phyloP scores from a whole-genome alignment of 805 yeast genomes.

The Starmerella riodocensis region DNA sequence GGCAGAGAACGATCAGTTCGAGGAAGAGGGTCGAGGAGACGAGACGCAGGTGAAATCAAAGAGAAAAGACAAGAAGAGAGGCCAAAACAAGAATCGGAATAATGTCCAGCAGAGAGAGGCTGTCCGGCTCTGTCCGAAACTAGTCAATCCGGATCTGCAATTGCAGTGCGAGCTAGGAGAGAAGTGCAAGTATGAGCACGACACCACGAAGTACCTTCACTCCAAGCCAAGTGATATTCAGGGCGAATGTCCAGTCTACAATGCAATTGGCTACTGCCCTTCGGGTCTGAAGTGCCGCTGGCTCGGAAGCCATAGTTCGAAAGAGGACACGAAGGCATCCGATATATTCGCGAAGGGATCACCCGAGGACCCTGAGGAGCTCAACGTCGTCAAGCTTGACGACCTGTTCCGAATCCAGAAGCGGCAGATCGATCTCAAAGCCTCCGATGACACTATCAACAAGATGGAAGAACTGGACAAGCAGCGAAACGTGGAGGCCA shows the following conservation, averaged over 20 bases:
- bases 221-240: constrained; percentile 59
- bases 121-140: constrained; percentile 19
- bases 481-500: constrained; percentile 23
- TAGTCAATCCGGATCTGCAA: constrained; percentile 8
- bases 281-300: constrained; percentile 88
- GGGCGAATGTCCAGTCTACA: constrained; percentile 74
- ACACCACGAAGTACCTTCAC: constrained; percentile 48
- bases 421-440: constrained; percentile 45
- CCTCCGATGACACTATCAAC: constrained; percentile 44
- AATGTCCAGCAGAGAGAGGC: constrained; percentile 19
- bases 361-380: constrained; percentile 12
- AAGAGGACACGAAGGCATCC: neutral
- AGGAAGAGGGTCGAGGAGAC: constrained; percentile 17
- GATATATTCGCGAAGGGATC: constrained; percentile 1
- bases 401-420: constrained; percentile 35
- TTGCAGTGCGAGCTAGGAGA: constrained; percentile 44
- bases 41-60: constrained; percentile 11
- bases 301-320: constrained; percentile 48
- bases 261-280: constrained; percentile 78
- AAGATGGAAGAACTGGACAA: constrained; percentile 32
- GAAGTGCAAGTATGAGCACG: constrained; percentile 66
- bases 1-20: constrained; percentile 16
- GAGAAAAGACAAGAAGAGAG: constrained; percentile 19
- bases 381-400: constrained; percentile 11
- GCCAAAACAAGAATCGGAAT: constrained; percentile 22